A percentile compares a stretch with the other conserved stretches of the same genome.
phyloP scores from a whole-genome alignment of 495 filamentous ascomycete species.

The Pyronema omphalodes region DNA sequence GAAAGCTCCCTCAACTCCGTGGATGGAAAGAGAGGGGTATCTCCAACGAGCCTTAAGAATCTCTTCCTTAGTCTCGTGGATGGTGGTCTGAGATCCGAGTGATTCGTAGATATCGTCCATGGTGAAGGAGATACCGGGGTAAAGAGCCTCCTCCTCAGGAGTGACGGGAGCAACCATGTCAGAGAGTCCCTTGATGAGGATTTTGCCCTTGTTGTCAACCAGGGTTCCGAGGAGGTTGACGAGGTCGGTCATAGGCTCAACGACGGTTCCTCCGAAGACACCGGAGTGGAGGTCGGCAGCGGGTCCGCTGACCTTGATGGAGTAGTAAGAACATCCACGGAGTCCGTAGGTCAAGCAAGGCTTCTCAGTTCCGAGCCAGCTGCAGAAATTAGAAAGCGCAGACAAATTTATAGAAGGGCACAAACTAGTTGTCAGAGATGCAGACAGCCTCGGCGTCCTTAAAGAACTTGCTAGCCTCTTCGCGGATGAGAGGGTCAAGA shows the following conservation, averaged over 20 bases:
- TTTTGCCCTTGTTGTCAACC: constrained; percentile 78
- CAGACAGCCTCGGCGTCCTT: constrained; percentile 89
- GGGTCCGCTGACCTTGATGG: constrained; percentile 67
- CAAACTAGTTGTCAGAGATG: constrained; percentile 86
- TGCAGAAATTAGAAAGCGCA: neutral
- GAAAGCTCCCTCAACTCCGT: constrained; percentile 92
- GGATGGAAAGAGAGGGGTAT: constrained; percentile 82
- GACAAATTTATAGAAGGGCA: neutral
- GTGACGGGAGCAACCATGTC: constrained; percentile 80
- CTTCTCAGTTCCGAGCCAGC: constrained; percentile 94
- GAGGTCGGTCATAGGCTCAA: constrained; percentile 96
- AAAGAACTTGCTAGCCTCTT: constrained; percentile 79
- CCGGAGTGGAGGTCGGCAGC: constrained; percentile 89
- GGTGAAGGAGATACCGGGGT: constrained; percentile 71
- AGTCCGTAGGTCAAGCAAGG: constrained; percentile 95
- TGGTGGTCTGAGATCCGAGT: constrained; percentile 66
- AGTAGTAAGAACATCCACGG: constrained; percentile 96
- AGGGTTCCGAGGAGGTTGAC: constrained; percentile 61
- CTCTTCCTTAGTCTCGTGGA: constrained; percentile 65
- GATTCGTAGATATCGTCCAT: constrained; percentile 90
- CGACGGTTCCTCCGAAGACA: constrained; percentile 85
- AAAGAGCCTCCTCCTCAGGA: constrained; percentile 68
- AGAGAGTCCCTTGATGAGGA: constrained; percentile 70
- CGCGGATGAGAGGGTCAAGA: constrained; percentile 80
- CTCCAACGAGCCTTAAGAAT: constrained; percentile 94